Conservation (phyloP, 805 yeast genomes). For the Saccharomycopsis fibuligera region DNA sequence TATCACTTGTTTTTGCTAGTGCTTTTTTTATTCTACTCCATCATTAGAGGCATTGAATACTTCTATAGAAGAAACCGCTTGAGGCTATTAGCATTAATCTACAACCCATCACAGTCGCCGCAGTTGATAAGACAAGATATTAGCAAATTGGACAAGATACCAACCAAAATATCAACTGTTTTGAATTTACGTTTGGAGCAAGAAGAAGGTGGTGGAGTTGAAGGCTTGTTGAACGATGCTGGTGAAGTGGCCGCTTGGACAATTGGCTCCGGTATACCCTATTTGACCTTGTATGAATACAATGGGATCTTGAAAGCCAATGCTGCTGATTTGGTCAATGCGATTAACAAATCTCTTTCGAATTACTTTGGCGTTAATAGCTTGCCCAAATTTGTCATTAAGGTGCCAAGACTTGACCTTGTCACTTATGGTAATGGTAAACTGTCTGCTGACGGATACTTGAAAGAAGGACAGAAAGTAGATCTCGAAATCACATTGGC, state of each 20-base stretch:
- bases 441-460: slow-evolving; percentile 6
- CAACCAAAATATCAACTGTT: slow-evolving; percentile 70
- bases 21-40: slow-evolving; percentile 50
- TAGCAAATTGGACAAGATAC: slow-evolving; percentile 63
- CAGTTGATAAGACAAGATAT: slow-evolving; percentile 83
- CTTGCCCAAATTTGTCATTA: slow-evolving; percentile 56
- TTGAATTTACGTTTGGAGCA: slow-evolving; percentile 65
- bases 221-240: slow-evolving; percentile 70
- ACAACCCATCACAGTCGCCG: slow-evolving; percentile 71
- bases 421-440: slow-evolving; percentile 35
- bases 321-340: slow-evolving; percentile 49
- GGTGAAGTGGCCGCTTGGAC: slow-evolving; percentile 84
- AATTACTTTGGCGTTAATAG: slow-evolving; percentile 68
- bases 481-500: slow-evolving; percentile 63
- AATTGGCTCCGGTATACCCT: slow-evolving; percentile 76
- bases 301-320: slow-evolving; percentile 53
- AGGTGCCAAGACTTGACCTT: slow-evolving; percentile 61
- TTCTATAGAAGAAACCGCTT: slow-evolving; percentile 47
- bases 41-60: slow-evolving; percentile 47
- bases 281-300: slow-evolving; percentile 70
- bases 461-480: slow-evolving; percentile 2
- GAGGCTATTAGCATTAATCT: slow-evolving; percentile 54
- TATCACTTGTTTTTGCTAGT: slow-evolving; percentile 45
- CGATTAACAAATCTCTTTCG: slow-evolving; percentile 52
- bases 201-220: slow-evolving; percentile 85